Conservation (phyloP, 805 yeast genomes). For the Metschnikowia vanudenii region DNA sequence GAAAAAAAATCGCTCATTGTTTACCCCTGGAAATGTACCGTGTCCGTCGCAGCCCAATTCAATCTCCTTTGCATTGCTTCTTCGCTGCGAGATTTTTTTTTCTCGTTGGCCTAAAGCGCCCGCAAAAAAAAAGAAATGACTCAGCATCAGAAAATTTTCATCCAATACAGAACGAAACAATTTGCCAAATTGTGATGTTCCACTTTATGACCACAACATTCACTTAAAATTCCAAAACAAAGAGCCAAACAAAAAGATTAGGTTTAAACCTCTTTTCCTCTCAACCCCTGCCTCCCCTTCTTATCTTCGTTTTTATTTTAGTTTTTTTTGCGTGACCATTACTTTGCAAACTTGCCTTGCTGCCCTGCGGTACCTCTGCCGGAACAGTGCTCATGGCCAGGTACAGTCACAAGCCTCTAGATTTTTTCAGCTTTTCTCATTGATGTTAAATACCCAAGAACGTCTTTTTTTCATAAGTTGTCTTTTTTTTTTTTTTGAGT, state of each 20-base stretch:
- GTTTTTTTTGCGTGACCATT: neutral
- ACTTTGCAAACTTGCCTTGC: neutral
- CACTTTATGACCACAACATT: no score
- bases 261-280: neutral
- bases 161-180: neutral
- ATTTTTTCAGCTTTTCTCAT: neutral
- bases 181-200: neutral
- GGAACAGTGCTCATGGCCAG: conserved; percentile 6
- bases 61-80: neutral
- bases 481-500: neutral
- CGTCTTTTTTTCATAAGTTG: neutral
- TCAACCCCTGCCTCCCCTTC: neutral
- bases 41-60: neutral
- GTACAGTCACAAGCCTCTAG: neutral
- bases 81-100: neutral
- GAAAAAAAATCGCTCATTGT: no score
- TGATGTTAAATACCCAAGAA: no score
- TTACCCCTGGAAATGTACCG: no score
- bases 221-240: no score
- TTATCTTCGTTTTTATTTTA: neutral
- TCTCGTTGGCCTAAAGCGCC: neutral
- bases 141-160: conserved; percentile 2
- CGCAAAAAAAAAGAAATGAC: neutral
- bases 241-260: no score
- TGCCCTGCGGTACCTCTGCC: neutral